phyloP scores from a whole-genome alignment of 2,329 filamentous ascomycete species.

The Penicillium digitatum region DNA sequence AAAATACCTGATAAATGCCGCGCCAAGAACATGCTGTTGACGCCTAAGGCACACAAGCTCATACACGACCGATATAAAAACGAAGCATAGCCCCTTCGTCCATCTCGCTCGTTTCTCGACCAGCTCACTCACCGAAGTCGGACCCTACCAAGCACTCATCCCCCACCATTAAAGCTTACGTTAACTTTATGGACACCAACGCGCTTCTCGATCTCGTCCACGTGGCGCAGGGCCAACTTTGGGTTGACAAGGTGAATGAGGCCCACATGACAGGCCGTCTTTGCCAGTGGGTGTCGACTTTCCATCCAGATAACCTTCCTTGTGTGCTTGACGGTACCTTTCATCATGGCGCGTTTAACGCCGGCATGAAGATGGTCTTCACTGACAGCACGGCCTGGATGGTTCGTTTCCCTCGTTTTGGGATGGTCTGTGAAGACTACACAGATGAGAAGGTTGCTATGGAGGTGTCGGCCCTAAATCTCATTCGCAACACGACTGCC shows the following conservation, averaged over 20 bases:
- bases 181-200: conserved; percentile 23
- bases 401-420: conserved; percentile 30
- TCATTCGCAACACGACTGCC: conserved; percentile 26
- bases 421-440: conserved; percentile 27
- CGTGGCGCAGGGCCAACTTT: conserved; percentile 19
- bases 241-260: conserved; percentile 24
- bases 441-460: conserved; percentile 32
- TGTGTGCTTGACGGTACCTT: conserved; percentile 33
- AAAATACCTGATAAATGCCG: too few relatives aligned
- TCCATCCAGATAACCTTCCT: conserved; percentile 32
- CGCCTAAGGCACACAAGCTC: too few relatives aligned
- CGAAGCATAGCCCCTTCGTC: too few relatives aligned
- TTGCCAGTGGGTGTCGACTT: conserved; percentile 34
- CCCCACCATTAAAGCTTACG: not conserved
- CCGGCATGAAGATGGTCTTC: conserved; percentile 34
- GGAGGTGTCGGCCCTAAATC: conserved; percentile 27
- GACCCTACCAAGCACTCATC: not conserved
- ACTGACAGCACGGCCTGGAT: conserved; percentile 27
- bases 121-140: too few relatives aligned
- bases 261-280: conserved; percentile 16
- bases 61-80: too few relatives aligned
- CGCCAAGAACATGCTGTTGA: too few relatives aligned
- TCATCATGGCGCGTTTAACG: conserved; percentile 34
- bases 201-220: conserved; percentile 20
- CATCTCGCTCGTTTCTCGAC: too few relatives aligned